Percentiles rank a stretch among this genome's conserved stretches.
Evolutionary conservation across 78 protist genomes (phyloP).

Genomic region (Cyanophora paradoxa): DNA sequence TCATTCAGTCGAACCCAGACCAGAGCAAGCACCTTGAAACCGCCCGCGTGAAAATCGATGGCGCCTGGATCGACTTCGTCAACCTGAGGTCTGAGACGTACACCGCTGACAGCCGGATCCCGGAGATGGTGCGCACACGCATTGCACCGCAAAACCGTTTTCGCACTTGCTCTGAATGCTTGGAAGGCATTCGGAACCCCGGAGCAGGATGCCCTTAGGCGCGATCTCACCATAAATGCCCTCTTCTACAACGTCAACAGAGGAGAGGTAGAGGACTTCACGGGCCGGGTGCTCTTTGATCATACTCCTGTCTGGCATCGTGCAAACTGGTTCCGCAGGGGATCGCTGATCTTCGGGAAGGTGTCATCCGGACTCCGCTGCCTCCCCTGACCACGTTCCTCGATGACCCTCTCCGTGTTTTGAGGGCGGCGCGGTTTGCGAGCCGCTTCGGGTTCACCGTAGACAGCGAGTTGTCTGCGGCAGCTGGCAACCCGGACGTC

Average conservation of each 20-base stretch:
- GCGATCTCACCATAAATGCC: slow-evolving; percentile 93
- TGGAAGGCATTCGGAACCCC: slow-evolving; percentile 92
- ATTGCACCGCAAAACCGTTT: background rate
- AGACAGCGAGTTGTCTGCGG: slow-evolving; percentile 32
- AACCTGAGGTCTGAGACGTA: slow-evolving; percentile 82
- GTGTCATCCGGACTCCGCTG: slow-evolving; percentile 80
- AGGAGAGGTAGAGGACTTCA: slow-evolving; percentile 63
- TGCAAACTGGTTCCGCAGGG: slow-evolving; percentile 25
- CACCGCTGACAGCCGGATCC: slow-evolving; percentile 64
- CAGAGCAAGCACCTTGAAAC: slow-evolving; percentile 90
- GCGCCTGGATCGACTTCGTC: slow-evolving; percentile 77
- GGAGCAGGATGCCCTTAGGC: slow-evolving; percentile 76
- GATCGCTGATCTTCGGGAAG: slow-evolving; percentile 52
- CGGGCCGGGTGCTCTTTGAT: background rate
- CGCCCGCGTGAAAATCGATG: slow-evolving; percentile 61
- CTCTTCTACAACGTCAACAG: slow-evolving; percentile 83
- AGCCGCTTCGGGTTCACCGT: slow-evolving; percentile 54
- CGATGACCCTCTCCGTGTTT: slow-evolving; percentile 93
- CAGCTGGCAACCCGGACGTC: slow-evolving; percentile 15
- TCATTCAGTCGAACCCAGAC: slow-evolving; percentile 75
- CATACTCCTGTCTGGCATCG: background rate
- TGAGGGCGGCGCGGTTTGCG: slow-evolving; percentile 84
- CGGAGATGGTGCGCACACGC: slow-evolving; percentile 55
- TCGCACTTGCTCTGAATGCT: slow-evolving; percentile 11
- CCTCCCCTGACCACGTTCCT: slow-evolving; percentile 71